Conservation (phyloP, 371 early-diverging fungal species). For the Mortierella sp. region DNA sequence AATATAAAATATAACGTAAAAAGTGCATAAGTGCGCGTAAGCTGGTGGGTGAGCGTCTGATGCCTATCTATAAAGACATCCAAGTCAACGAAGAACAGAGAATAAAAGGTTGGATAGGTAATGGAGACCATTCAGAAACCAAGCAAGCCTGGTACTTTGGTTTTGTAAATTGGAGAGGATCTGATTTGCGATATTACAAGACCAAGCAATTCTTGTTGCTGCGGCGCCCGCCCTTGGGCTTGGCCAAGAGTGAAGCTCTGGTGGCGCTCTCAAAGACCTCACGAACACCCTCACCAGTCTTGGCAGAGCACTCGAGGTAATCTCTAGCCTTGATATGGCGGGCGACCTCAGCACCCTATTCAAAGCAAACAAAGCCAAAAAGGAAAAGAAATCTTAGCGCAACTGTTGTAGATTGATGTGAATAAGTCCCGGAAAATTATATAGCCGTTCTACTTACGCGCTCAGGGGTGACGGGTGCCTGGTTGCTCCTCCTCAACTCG, state of each 20-base stretch:
- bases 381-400: background rate
- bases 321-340: slow-evolving; percentile 89
- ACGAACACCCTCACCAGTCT: slow-evolving; percentile 90
- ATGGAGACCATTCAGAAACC: slow-evolving; percentile 1
- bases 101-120: background rate
- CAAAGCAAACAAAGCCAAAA: background rate
- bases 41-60: background rate
- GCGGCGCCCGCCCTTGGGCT: slow-evolving; percentile 45
- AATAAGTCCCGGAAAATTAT: background rate
- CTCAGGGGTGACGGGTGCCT: slow-evolving; percentile 84
- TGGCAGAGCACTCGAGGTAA: slow-evolving; percentile 97
- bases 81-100: slow-evolving; percentile 1
- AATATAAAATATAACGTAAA: slow-evolving; percentile 7
- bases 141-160: background rate
- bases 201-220: slow-evolving; percentile 68
- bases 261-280: slow-evolving; percentile 96
- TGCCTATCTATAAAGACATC: slow-evolving; percentile 4
- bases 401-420: background rate
- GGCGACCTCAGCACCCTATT: slow-evolving; percentile 79
- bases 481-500: slow-evolving; percentile 82
- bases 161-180: background rate
- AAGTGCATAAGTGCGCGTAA: slow-evolving; percentile 4
- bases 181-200: slow-evolving; percentile 52
- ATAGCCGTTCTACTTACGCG: slow-evolving; percentile 68
- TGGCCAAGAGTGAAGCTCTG: slow-evolving; percentile 82